phyloP scores from a whole-genome alignment of 192 early-diverging fungal genomes.

The Backusella luteola region DNA sequence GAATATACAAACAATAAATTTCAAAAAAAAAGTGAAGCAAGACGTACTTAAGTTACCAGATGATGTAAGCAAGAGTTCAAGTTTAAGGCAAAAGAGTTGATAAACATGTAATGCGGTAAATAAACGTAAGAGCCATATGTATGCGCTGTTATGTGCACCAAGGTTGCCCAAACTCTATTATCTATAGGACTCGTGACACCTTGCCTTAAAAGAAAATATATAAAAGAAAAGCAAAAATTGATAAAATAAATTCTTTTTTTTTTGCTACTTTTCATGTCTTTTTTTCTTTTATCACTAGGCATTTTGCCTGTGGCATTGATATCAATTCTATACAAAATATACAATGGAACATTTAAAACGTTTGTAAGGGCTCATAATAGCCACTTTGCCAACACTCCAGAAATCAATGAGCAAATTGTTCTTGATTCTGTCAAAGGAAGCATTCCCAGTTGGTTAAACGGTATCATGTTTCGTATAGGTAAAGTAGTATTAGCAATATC shows the following conservation, averaged over 20 bases:
- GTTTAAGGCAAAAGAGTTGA: background rate
- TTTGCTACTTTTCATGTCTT: background rate
- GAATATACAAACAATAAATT: too few relatives aligned
- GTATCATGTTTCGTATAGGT: slow-evolving; percentile 47
- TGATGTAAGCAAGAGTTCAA: background rate
- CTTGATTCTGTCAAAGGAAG: slow-evolving; percentile 38
- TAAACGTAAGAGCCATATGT: too few relatives aligned
- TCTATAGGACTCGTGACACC: too few relatives aligned
- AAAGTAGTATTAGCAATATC: background rate
- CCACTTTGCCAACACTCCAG: slow-evolving; percentile 29
- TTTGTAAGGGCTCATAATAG: background rate
- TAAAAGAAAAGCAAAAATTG: too few relatives aligned
- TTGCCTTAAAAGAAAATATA: too few relatives aligned
- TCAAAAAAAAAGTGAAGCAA: too few relatives aligned
- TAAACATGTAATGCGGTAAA: too few relatives aligned
- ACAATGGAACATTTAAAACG: background rate
- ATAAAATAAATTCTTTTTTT: background rate
- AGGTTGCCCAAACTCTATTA: too few relatives aligned
- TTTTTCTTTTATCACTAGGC: background rate
- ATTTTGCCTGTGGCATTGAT: background rate
- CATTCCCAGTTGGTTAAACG: slow-evolving; percentile 50
- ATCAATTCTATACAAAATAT: background rate
- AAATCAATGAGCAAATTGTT: slow-evolving; percentile 29
- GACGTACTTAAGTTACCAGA: too few relatives aligned
- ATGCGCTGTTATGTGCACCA: too few relatives aligned